Conservation (phyloP, 2,329 filamentous ascomycete genomes). For the Pseudogymnoascus sp. region DNA sequence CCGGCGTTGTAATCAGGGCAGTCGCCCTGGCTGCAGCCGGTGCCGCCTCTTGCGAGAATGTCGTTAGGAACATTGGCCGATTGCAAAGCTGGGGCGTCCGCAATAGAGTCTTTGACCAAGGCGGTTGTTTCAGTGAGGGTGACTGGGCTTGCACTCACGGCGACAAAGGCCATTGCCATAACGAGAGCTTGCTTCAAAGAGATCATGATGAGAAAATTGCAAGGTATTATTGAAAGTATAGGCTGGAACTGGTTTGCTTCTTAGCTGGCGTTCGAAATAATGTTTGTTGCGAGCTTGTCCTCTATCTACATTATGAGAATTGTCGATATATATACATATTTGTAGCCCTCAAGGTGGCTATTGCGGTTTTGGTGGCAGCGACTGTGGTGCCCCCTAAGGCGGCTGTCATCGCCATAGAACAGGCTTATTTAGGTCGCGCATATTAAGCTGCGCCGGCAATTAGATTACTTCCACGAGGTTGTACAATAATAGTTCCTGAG, state of each 20-base stretch:
- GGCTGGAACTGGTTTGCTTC: neutral
- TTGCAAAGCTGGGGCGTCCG: neutral
- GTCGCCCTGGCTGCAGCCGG: neutral
- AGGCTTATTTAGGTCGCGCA: neutral
- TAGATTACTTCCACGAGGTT: neutral
- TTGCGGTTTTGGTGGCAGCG: neutral
- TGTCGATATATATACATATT: neutral
- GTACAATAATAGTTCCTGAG: neutral
- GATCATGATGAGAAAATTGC: neutral
- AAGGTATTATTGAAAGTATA: neutral
- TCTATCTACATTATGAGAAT: neutral
- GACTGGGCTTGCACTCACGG: neutral
- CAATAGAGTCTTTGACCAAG: neutral
- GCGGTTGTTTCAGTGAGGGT: neutral
- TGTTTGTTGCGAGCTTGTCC: neutral
- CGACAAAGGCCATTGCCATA: neutral
- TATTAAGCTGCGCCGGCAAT: neutral
- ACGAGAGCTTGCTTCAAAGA: neutral
- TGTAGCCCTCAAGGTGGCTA: neutral
- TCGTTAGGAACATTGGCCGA: neutral
- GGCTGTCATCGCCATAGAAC: neutral
- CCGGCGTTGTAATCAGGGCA: neutral
- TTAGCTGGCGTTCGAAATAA: neutral
- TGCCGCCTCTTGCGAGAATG: neutral
- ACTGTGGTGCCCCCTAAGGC: neutral